Evolutionary conservation across 1,139 yeast species (phyloP).

Genomic region (Nakaseomyces sp.): DNA sequence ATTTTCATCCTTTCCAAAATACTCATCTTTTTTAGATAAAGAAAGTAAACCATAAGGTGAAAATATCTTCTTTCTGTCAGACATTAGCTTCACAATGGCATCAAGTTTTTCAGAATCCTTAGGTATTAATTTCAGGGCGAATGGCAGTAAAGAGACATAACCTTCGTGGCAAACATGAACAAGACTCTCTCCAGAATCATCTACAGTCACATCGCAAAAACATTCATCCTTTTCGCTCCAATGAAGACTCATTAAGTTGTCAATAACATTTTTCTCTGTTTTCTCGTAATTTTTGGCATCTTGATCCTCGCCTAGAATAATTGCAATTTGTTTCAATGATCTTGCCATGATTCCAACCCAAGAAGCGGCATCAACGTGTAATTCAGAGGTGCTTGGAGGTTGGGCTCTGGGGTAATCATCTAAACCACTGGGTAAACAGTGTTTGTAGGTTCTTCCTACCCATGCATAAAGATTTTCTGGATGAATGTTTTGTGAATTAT

Average conservation of each 20-base stretch:
- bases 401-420: slow-evolving; percentile 91
- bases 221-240: slow-evolving; percentile 62
- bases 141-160: slow-evolving; percentile 79
- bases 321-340: slow-evolving; percentile 69
- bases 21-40: slow-evolving; percentile 56
- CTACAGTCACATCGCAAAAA: slow-evolving; percentile 81
- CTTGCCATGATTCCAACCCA: slow-evolving; percentile 94
- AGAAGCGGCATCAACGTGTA: slow-evolving; percentile 78
- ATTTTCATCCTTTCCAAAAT: slow-evolving; percentile 72
- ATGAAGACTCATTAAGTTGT: slow-evolving; percentile 62
- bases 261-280: slow-evolving; percentile 49
- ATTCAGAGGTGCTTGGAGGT: slow-evolving; percentile 78
- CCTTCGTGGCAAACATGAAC: slow-evolving; percentile 76
- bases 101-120: slow-evolving; percentile 43
- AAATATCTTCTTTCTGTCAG: slow-evolving; percentile 71
- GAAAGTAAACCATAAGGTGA: slow-evolving; percentile 74
- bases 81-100: slow-evolving; percentile 46
- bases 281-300: slow-evolving; percentile 47
- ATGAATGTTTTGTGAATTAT: slow-evolving; percentile 32
- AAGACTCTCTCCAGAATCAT: slow-evolving; percentile 43
- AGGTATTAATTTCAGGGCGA: slow-evolving; percentile 62
- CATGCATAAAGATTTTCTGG: slow-evolving; percentile 74
- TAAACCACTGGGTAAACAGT: slow-evolving; percentile 85
- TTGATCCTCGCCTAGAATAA: slow-evolving; percentile 46
- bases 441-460: slow-evolving; percentile 83